Evolutionary conservation across 2,329 filamentous ascomycete genomes (phyloP).

Genomic region (Bipolaris bicolor): DNA sequence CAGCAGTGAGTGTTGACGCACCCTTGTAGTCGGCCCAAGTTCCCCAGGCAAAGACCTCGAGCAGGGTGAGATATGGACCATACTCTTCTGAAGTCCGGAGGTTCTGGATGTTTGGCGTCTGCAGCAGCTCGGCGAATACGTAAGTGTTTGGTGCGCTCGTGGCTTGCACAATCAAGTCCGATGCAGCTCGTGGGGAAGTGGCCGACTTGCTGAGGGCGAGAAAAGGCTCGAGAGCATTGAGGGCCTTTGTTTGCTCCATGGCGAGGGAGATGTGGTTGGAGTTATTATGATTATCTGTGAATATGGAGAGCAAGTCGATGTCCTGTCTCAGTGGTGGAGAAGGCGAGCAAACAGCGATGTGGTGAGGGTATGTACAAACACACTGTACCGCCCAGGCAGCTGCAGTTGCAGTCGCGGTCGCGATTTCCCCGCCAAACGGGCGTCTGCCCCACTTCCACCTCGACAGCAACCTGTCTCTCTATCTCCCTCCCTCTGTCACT

Average conservation of each 20-base stretch:
- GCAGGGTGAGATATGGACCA: conserved; percentile 68
- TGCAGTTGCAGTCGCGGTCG: conserved; percentile 23
- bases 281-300: background rate
- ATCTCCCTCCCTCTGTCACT: background rate
- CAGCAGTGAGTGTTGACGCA: conserved; percentile 38
- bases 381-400: background rate
- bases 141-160: conserved; percentile 90
- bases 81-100: conserved; percentile 70
- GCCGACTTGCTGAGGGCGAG: conserved; percentile 86
- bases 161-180: conserved; percentile 84
- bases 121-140: conserved; percentile 92
- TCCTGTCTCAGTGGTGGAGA: conserved; percentile 6
- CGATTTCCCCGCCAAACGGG: conserved; percentile 24
- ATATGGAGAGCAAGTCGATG: background rate
- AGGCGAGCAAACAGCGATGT: conserved; percentile 19
- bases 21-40: conserved; percentile 80
- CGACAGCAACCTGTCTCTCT: background rate
- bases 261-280: background rate
- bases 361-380: background rate
- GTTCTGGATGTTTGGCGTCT: conserved; percentile 77
- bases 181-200: conserved; percentile 80
- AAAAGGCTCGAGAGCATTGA: conserved; percentile 78
- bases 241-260: conserved; percentile 74
- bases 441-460: conserved; percentile 13
- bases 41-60: conserved; percentile 91